phyloP scores from a whole-genome alignment of 352 stramenopile genomes.

The Thalassiosira hispida region DNA sequence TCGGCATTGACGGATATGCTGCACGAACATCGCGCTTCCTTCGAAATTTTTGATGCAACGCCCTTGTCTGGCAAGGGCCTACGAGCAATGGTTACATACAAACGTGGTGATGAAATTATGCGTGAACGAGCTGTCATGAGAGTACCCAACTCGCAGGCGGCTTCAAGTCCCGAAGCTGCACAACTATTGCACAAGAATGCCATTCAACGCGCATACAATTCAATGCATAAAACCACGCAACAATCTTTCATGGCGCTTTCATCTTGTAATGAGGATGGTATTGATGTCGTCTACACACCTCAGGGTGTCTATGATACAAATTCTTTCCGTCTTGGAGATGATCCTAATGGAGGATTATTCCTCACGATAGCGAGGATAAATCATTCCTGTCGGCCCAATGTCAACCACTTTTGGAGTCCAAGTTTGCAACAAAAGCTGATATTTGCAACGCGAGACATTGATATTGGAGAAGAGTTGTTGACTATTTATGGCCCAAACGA shows the following conservation, averaged over 20 bases:
- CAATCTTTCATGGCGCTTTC: constrained; percentile 21
- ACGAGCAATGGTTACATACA: constrained; percentile 11
- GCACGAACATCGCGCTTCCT: background rate
- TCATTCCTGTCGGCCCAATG: constrained; percentile 27
- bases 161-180: constrained; percentile 16
- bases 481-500: constrained; percentile 40
- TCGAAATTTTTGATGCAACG: constrained; percentile 25
- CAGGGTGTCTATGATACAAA: constrained; percentile 34
- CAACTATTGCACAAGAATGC: constrained; percentile 7
- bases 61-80: constrained; percentile 18
- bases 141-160: constrained; percentile 15
- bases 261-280: constrained; percentile 21
- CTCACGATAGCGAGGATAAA: constrained; percentile 24
- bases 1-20: background rate
- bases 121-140: constrained; percentile 24
- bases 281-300: constrained; percentile 17
- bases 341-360: constrained; percentile 18
- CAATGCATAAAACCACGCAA: constrained; percentile 5
- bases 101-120: constrained; percentile 29
- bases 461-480: constrained; percentile 60
- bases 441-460: constrained; percentile 54
- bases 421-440: constrained; percentile 19
- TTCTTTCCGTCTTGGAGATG: constrained; percentile 19
- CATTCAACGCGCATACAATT: constrained; percentile 20
- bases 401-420: constrained; percentile 23